These are phyloP conservation scores for Botrytis pseudocinerea DNA, from an alignment of 2,329 filamentous ascomycete genomes.

Conservation along the genomic window DNA sequence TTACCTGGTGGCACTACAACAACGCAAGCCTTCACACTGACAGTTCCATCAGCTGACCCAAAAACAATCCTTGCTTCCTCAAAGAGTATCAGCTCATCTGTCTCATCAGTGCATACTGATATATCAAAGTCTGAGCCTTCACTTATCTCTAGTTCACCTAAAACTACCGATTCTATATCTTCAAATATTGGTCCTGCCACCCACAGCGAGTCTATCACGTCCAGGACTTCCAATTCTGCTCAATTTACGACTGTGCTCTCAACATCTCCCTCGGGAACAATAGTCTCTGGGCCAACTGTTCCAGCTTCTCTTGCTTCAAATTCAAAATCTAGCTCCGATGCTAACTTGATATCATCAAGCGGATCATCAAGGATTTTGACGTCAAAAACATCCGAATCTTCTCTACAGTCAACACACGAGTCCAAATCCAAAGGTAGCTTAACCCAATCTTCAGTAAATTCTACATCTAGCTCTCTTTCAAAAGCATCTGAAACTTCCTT, in stretches of 20 bases:
- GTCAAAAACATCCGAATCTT: conserved; percentile 11
- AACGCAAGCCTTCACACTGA: conserved; percentile 16
- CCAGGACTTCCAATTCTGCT: background rate
- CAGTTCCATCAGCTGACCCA: background rate
- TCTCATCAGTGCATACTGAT: background rate
- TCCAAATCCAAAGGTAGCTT: background rate
- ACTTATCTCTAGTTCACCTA: background rate
- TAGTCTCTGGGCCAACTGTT: background rate
- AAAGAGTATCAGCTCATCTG: background rate
- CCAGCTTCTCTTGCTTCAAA: background rate
- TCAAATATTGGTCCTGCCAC: background rate
- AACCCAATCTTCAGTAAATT: background rate
- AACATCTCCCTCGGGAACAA: background rate
- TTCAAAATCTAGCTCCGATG: background rate
- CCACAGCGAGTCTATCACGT: background rate
- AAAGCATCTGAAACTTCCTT: background rate
- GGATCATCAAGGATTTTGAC: background rate
- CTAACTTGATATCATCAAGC: background rate
- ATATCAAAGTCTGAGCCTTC: background rate
- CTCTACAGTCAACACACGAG: background rate
- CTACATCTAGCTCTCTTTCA: background rate
- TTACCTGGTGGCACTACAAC: conserved; percentile 10
- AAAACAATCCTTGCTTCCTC: background rate
- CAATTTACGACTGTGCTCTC: background rate
- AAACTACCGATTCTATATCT: background rate